Conservation (phyloP, 108 stramenopile genomes). For the Epipyxis sp. region DNA sequence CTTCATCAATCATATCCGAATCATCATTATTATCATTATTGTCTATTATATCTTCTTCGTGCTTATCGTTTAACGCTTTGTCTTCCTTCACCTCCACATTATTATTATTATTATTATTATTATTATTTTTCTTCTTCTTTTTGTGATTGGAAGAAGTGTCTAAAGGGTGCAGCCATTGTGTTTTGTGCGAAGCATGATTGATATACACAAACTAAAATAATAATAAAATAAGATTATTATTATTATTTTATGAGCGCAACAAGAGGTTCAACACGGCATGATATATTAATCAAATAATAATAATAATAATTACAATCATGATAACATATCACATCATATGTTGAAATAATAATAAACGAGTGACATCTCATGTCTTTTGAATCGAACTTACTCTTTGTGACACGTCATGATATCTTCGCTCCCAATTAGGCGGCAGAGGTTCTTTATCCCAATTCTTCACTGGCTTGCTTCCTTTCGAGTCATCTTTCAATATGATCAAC, state of each 20-base stretch:
- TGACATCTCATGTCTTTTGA: no score
- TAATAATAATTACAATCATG: not conserved
- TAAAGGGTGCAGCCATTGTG: constrained; percentile 31
- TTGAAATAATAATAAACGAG: no score
- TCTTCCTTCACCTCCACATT: not conserved
- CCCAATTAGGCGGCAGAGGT: constrained; percentile 31
- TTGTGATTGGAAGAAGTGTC: not conserved
- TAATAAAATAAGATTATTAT: not conserved
- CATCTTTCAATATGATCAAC: no score
- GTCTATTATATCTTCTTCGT: not conserved
- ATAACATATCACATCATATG: not conserved
- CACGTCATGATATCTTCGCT: not conserved
- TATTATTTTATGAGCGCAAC: no score
- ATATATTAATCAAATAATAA: no score
- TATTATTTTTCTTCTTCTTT: not conserved
- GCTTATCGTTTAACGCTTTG: not conserved
- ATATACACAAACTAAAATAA: constrained; percentile 10
- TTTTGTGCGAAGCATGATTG: not conserved
- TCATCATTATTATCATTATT: no score
- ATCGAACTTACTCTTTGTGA: not conserved
- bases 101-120: not conserved
- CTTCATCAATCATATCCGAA: no score
- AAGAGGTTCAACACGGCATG: no score
- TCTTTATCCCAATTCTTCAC: constrained; percentile 2
- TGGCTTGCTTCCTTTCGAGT: no score